Evolutionary conservation across 1,284 basidiomycete species (phyloP).

Genomic region (Pascua guehoae): DNA sequence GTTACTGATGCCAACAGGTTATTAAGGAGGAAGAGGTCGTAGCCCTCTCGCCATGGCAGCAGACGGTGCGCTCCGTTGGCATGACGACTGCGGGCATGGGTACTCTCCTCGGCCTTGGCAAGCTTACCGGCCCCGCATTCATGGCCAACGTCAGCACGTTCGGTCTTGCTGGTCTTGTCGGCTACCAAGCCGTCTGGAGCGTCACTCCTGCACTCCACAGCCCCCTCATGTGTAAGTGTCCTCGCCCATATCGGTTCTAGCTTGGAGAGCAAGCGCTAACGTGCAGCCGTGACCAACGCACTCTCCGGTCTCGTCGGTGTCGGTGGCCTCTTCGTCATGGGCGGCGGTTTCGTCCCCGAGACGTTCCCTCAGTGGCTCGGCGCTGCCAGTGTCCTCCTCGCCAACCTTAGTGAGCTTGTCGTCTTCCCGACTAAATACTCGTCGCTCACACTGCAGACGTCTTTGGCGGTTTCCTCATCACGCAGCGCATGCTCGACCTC

Average conservation of each 20-base stretch:
- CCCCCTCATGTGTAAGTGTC: constrained; percentile 40
- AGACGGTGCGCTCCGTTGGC: constrained; percentile 66
- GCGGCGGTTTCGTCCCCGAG: constrained; percentile 73
- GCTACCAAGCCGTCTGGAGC: constrained; percentile 82
- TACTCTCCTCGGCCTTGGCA: constrained; percentile 65
- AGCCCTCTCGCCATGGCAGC: constrained; percentile 65
- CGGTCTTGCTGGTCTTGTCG: constrained; percentile 64
- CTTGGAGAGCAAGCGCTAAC: constrained; percentile 1
- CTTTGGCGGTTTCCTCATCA: constrained; percentile 75
- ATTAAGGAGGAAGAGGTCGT: no score
- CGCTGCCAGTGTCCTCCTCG: constrained; percentile 72
- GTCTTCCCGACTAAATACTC: no score
- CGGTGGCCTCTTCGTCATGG: constrained; percentile 81
- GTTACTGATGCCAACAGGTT: no score
- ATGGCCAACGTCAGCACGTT: constrained; percentile 83
- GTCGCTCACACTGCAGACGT: constrained; percentile 53
- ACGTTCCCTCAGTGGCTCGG: constrained; percentile 73
- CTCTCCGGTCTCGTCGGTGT: constrained; percentile 67
- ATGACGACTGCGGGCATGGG: constrained; percentile 70
- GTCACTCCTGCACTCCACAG: constrained; percentile 76
- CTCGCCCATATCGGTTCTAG: not conserved
- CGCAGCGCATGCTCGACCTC: constrained; percentile 84
- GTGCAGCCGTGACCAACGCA: constrained; percentile 41
- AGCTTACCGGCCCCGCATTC: constrained; percentile 69
- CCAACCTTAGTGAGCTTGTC: constrained; percentile 58